These are phyloP conservation scores for Phytophthora sp. DNA, from an alignment of 352 stramenopile species.

Conservation along the genomic window DNA sequence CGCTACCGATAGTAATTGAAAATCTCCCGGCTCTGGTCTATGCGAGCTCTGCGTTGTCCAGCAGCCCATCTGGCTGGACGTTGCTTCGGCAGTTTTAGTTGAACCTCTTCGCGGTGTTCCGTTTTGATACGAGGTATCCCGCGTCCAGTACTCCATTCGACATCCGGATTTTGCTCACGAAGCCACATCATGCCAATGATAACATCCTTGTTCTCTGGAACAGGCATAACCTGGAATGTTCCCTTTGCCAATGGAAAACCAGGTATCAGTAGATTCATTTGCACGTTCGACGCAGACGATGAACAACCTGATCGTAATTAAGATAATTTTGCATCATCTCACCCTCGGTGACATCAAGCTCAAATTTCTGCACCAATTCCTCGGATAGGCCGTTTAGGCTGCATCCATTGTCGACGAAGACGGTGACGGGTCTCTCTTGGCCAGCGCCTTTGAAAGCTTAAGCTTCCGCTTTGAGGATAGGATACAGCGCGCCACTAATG, in stretches of 20 bases:
- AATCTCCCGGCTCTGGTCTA: too few relatives aligned
- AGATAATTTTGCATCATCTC: slow-evolving; percentile 27
- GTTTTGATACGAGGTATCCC: slow-evolving; percentile 7
- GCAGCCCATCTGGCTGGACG: slow-evolving; percentile 3
- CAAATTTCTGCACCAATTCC: slow-evolving; percentile 22
- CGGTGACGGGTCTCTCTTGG: slow-evolving; percentile 1
- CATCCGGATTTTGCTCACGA: slow-evolving; percentile 26
- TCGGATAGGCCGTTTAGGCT: slow-evolving; percentile 22
- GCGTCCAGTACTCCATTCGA: slow-evolving; percentile 16
- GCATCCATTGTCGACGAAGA: slow-evolving; percentile 21
- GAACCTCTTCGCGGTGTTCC: background rate
- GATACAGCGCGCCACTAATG: background rate
- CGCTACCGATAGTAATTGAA: slow-evolving; percentile 20
- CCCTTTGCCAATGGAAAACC: slow-evolving; percentile 3
- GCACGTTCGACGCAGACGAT: too few relatives aligned
- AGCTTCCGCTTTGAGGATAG: slow-evolving; percentile 14
- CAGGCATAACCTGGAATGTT: slow-evolving; percentile 22
- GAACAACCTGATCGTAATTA: too few relatives aligned
- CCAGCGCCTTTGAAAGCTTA: slow-evolving; percentile 2
- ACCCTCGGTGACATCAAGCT: slow-evolving; percentile 19
- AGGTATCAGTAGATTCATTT: slow-evolving; percentile 12
- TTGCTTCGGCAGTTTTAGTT: slow-evolving; percentile 6
- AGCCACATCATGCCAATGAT: slow-evolving; percentile 27
- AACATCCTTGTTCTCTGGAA: slow-evolving; percentile 24
- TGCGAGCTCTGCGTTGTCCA: slow-evolving; percentile 24